A percentile compares a stretch with the other conserved stretches of the same genome.
Evolutionary conservation across 495 filamentous ascomycete genomes (phyloP).

Genomic region (Filosporella fistucella): DNA sequence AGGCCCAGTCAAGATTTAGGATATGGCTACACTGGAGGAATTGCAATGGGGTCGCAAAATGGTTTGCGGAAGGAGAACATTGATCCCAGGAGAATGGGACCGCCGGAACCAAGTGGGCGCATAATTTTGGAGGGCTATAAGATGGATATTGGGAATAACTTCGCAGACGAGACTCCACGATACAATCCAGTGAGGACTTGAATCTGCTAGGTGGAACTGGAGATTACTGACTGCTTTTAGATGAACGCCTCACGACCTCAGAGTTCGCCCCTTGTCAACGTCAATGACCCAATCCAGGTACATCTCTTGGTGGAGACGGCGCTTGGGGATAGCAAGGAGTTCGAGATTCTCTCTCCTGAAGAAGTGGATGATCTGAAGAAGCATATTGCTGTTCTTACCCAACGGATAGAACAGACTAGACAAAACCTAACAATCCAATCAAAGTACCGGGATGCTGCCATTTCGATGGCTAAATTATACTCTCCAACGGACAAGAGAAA

Average conservation of each 20-base stretch:
- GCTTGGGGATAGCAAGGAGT: constrained; percentile 77
- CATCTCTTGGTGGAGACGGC: constrained; percentile 94
- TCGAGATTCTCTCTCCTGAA: constrained; percentile 80
- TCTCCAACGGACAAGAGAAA: constrained; percentile 39
- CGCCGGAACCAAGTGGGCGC: constrained; percentile 7
- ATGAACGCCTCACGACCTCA: constrained; percentile 19
- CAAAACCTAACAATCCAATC: constrained; percentile 85
- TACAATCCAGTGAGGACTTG: constrained; percentile 42
- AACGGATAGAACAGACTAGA: constrained; percentile 72
- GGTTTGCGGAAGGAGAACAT: constrained; percentile 10
- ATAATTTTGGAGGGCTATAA: constrained; percentile 42
- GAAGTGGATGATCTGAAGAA: constrained; percentile 91
- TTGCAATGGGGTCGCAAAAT: constrained; percentile 1
- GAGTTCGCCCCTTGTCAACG: constrained; percentile 37
- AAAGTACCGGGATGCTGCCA: constrained; percentile 89
- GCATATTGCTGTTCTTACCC: constrained; percentile 62
- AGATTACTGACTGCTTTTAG: constrained; percentile 6
- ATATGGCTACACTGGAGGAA: not conserved
- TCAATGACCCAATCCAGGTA: constrained; percentile 55
- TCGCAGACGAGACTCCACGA: constrained; percentile 37
- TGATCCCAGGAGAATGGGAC: constrained; percentile 2
- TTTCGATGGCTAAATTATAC: constrained; percentile 76
- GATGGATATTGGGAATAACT: constrained; percentile 37
- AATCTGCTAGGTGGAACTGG: not conserved
- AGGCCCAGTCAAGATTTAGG: constrained; percentile 13